Evolutionary conservation across 2,329 filamentous ascomycete genomes (phyloP), one percentile per base, ranked within the genome.

Genomic region (Colletotrichum gloeosporioides): DNA sequence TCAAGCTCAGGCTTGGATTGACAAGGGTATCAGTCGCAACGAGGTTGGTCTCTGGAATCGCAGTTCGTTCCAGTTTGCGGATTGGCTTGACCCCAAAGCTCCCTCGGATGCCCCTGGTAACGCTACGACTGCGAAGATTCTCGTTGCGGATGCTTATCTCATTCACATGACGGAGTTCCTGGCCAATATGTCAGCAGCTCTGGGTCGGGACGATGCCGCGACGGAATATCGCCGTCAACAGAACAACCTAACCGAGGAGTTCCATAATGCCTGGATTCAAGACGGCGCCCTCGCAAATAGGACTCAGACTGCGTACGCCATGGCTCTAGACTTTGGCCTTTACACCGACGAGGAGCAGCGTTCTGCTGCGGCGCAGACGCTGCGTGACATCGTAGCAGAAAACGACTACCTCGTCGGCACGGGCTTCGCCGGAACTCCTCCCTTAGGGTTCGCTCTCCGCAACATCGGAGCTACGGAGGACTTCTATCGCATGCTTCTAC

Each of bases 61-160:
- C 6, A 79, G 78, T 31, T 73, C 75, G 12, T 82, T 81, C 61
- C 87, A 89, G 73, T 84, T 84, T 44, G 83, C 87, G 34, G 88
- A 90, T 77, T 90, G 88, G 88, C 83, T 90, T 3, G 88, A 89
- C 70, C 88, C 88, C 0, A 82, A 83, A 5, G 84, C 88, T 1
- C 87, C 88, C 0, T 82, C 85, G 0, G 82, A 86, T 1, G 78
- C 84, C 10, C 84, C 88, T 0, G 84, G 82, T 4, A 80, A 79
- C 18, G 86, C 86, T 0, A 84, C 83, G 0, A 89, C 88, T 0
- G 81, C 86, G 49, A 80, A 83, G 1, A 80, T 82, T 4, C 82
- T 88, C 3, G 87, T 89, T 1, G 86, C 88, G 1, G 87, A 90
- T 70, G 87, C 87, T 3, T 89, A 88, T 73, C 82, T 89, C 2